Conservation (phyloP, 371 early-diverging fungal species). For the Actinomucor elegans region DNA sequence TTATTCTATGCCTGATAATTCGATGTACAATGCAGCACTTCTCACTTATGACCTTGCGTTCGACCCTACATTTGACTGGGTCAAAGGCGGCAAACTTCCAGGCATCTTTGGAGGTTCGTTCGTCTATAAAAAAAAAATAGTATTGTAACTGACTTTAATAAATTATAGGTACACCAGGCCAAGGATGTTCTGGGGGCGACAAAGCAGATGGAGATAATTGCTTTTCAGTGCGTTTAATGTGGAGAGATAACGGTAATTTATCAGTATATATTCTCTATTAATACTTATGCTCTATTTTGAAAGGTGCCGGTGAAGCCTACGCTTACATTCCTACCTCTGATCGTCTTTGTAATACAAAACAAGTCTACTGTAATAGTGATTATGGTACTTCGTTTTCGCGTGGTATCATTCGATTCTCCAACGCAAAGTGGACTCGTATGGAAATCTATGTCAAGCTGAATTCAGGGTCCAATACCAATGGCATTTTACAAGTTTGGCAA, state of each 20-base stretch:
- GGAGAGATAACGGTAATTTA: constrained; percentile 45
- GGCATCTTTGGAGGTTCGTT: constrained; percentile 46
- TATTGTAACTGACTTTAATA: no score
- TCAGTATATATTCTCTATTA: background rate
- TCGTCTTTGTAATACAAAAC: constrained; percentile 30
- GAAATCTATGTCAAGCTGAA: constrained; percentile 46
- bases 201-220: constrained; percentile 41
- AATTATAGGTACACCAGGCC: constrained; percentile 20
- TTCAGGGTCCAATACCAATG: constrained; percentile 35
- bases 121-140: background rate
- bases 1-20: constrained; percentile 42
- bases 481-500: constrained; percentile 38
- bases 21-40: constrained; percentile 38
- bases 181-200: constrained; percentile 46
- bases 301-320: constrained; percentile 37
- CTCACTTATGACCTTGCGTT: constrained; percentile 59
- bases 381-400: constrained; percentile 53
- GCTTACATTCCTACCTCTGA: constrained; percentile 44
- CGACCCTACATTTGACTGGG: constrained; percentile 54
- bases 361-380: constrained; percentile 37
- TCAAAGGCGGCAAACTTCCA: constrained; percentile 57
- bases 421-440: constrained; percentile 34
- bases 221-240: constrained; percentile 47
- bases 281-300: no score
- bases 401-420: constrained; percentile 40